Evolutionary conservation across 805 yeast genomes (phyloP).

Genomic region (Tetrapisispora pingtungensis): DNA sequence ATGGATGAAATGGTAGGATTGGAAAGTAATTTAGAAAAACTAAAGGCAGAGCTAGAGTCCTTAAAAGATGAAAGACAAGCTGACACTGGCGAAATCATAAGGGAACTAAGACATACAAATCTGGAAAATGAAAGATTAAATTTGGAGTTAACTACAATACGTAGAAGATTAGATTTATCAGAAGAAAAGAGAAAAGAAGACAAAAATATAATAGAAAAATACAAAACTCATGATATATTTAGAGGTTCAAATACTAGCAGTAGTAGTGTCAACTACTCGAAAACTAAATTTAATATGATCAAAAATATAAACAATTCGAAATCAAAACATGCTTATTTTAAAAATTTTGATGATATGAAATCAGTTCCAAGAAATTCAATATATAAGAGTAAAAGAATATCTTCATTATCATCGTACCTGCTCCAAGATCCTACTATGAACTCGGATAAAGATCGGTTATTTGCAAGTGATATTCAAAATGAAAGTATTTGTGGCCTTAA

Average conservation of each 20-base stretch:
- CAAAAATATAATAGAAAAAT: constrained; percentile 14
- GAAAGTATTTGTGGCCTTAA: too few species aligned
- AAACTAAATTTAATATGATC: background rate
- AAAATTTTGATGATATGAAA: background rate
- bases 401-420: constrained; percentile 16
- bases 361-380: constrained; percentile 1
- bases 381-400: constrained; percentile 16
- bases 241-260: background rate
- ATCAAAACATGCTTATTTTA: too few species aligned
- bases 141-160: constrained; percentile 48
- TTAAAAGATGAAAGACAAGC: constrained; percentile 39
- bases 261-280: constrained; percentile 3
- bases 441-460: too few species aligned
- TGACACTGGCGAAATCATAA: constrained; percentile 43
- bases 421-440: background rate
- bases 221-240: constrained; percentile 11
- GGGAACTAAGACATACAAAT: constrained; percentile 56
- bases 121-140: constrained; percentile 48
- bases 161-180: constrained; percentile 47
- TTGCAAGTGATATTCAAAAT: too few species aligned
- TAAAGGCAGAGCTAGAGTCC: constrained; percentile 35
- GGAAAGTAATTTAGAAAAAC: constrained; percentile 46
- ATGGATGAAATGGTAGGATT: constrained; percentile 48
- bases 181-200: constrained; percentile 36
- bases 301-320: background rate